Evolutionary conservation across 2,329 filamentous ascomycete species (phyloP), one percentile per base, ranked within the genome.

Genomic region (Colletotrichum tofieldiae): DNA sequence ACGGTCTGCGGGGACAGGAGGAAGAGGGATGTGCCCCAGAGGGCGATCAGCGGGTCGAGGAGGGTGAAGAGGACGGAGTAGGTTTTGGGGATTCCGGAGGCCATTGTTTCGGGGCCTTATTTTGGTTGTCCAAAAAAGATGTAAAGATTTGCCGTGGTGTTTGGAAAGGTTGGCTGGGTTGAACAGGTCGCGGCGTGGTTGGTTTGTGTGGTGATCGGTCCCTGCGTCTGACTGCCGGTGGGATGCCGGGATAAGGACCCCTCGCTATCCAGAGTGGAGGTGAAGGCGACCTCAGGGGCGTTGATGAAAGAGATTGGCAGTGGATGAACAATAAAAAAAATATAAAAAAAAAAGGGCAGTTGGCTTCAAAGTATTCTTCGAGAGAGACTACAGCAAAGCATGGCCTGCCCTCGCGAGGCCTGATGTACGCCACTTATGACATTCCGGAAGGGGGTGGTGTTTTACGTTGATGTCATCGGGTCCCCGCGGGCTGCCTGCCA

Each of bases 1-100:
- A 67, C 64, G 2, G 56, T 67, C 1, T 56, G 20, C 14, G 64
- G 56, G 65, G 56, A 43, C 51, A 67, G 11, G 69, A 64, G 59
- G 58, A 72, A 67, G 49, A 72, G 56, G 58, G 41, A 56, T 6
- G 51, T 23, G 26, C 67, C 67, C 67, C 67, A 71, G 45, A 67
- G 54, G 47, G 67, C 67, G 16, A 71, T 56, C 3, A 71, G 54
- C 29, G 65, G 65, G 58, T 68, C 64, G 56, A 72, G 49, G 64
- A 56, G n/a, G 35, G 41, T 54, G 58, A 64, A 67, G 51, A 72
- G 29, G 32, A 16, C 18, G 18, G 7, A 12, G 54, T 72, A 72
- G 9, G 67, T 14, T 11, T 41, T 49, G 23, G 67, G 67, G 29
- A 71, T 61, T 23, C 16, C 11, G n/a, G n/a, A 39, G 7, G 62